Conservation (phyloP, 1,284 basidiomycete species). For the Leccinum variabile region DNA sequence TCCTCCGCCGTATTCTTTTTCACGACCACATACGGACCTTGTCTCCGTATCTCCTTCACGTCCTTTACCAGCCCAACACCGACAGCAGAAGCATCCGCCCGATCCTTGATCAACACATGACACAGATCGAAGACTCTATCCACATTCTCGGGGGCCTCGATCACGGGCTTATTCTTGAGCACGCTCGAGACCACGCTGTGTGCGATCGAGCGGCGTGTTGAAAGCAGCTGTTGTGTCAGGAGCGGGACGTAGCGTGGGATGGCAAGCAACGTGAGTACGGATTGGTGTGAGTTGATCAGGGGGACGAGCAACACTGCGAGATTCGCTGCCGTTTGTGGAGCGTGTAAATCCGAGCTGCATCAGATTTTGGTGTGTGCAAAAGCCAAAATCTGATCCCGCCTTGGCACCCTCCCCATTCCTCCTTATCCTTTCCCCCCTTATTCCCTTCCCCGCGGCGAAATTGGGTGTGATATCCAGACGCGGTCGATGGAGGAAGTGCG, state of each 20-base stretch:
- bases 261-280: constrained; percentile 89
- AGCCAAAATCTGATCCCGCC: no score
- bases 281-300: constrained; percentile 82
- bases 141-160: constrained; percentile 67
- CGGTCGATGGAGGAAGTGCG: no score
- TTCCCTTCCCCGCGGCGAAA: no score
- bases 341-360: constrained; percentile 79
- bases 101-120: constrained; percentile 87
- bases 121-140: constrained; percentile 89
- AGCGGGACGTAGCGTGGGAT: constrained; percentile 86
- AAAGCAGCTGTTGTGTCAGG: constrained; percentile 81
- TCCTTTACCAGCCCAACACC: constrained; percentile 25
- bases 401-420: no score
- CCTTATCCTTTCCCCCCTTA: no score
- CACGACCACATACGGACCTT: constrained; percentile 16
- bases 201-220: constrained; percentile 67
- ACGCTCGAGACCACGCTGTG: constrained; percentile 85
- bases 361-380: no score
- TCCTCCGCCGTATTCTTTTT: no score
- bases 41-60: constrained; percentile 53
- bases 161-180: not conserved
- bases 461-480: no score
- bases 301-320: constrained; percentile 87
- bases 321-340: constrained; percentile 82
- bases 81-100: constrained; percentile 60